Conservation (phyloP, 495 filamentous ascomycete species). For the Talaromyces adpressus region DNA sequence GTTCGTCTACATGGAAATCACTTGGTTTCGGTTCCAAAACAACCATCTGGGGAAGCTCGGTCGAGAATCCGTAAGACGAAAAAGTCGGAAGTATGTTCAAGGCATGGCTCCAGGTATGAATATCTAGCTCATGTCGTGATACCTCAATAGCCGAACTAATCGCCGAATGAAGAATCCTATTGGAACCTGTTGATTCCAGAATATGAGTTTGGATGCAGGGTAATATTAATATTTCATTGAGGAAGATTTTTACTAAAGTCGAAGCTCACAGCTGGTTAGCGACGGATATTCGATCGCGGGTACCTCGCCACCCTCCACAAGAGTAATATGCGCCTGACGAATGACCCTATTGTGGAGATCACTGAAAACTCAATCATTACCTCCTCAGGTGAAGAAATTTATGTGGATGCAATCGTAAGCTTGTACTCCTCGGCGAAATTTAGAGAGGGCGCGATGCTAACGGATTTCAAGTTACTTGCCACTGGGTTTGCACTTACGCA, state of each 20-base stretch:
- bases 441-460: not conserved
- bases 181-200: not conserved
- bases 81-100: constrained; percentile 1
- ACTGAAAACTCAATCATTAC: constrained; percentile 10
- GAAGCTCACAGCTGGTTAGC: constrained; percentile 4
- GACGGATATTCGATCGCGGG: constrained; percentile 15
- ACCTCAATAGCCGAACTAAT: not conserved
- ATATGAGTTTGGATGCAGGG: constrained; percentile 5
- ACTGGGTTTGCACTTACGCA: constrained; percentile 12
- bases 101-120: not conserved
- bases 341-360: constrained; percentile 11
- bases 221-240: not conserved
- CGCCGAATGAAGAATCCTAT: not conserved
- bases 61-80: not conserved
- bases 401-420: constrained; percentile 15
- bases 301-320: constrained; percentile 16
- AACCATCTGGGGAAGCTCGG: not conserved
- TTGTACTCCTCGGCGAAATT: not conserved
- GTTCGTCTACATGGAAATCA: constrained; percentile 1
- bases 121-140: not conserved
- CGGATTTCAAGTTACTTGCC: constrained; percentile 7
- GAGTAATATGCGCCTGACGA: constrained; percentile 11
- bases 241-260: not conserved
- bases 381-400: constrained; percentile 7
- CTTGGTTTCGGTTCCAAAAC: constrained; percentile 1